Percentiles rank a stretch among this genome's conserved stretches.
These are phyloP conservation scores for Huntiella bhutanensis DNA, from an alignment of 2,329 filamentous ascomycete genomes.

Conservation along the genomic window DNA sequence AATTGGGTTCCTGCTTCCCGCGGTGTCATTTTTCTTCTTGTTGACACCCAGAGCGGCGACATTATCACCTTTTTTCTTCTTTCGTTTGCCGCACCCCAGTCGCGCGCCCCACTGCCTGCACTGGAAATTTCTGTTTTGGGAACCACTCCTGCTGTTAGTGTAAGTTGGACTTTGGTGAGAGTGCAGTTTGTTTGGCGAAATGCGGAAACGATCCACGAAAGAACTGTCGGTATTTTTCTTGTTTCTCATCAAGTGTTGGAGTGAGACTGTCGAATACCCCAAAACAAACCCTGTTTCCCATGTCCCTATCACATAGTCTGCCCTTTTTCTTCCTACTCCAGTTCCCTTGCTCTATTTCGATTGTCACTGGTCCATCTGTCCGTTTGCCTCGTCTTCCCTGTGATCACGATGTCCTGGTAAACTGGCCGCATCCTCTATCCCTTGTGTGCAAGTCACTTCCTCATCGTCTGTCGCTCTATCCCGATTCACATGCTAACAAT, in stretches of 20 bases:
- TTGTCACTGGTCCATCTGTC: too few relatives aligned
- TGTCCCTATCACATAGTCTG: too few relatives aligned
- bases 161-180: not conserved
- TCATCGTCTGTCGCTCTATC: not conserved
- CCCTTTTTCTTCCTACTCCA: too few relatives aligned
- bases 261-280: not conserved
- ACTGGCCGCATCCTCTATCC: not conserved
- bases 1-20: too few relatives aligned
- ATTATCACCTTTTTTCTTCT: not conserved
- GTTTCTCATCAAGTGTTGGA: not conserved
- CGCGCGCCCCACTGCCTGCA: not conserved
- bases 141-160: conserved; percentile 2
- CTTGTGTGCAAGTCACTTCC: not conserved
- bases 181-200: too few relatives aligned
- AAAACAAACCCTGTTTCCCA: too few relatives aligned
- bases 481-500: too few relatives aligned
- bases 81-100: not conserved
- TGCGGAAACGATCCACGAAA: not conserved
- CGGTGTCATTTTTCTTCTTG: too few relatives aligned
- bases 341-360: too few relatives aligned
- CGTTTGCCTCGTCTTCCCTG: not conserved
- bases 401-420: not conserved
- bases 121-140: conserved; percentile 4
- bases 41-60: too few relatives aligned
- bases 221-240: not conserved